Percentiles rank a stretch among this genome's conserved stretches.
These are phyloP conservation scores for Apiospora malaysiana DNA, from an alignment of 2,329 filamentous ascomycete species.

Conservation along the genomic window DNA sequence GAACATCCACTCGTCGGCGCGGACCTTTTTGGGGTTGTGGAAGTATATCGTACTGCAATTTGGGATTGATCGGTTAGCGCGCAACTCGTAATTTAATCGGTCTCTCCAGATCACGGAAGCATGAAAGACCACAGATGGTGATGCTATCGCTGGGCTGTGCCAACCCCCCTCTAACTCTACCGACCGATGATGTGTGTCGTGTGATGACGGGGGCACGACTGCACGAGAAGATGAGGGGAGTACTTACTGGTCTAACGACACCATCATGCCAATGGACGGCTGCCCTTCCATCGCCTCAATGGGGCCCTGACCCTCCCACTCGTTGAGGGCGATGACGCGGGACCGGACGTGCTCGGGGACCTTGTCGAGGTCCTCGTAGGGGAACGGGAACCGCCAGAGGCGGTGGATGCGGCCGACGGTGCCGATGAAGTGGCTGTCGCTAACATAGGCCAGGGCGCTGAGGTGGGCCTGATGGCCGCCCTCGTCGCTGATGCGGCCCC, in stretches of 20 bases:
- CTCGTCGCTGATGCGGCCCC: slow-evolving; percentile 73
- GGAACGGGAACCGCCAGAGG: slow-evolving; percentile 73
- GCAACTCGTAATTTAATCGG: not conserved
- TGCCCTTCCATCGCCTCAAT: slow-evolving; percentile 56
- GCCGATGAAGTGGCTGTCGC: slow-evolving; percentile 91
- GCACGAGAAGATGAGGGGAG: not conserved
- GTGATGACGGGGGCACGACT: slow-evolving; percentile 12
- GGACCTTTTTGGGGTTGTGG: slow-evolving; percentile 63
- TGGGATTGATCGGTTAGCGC: not conserved
- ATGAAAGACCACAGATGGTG: not conserved
- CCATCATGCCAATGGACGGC: slow-evolving; percentile 81
- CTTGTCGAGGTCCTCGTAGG: slow-evolving; percentile 58
- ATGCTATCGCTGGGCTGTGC: not conserved
- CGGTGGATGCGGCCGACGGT: slow-evolving; percentile 83
- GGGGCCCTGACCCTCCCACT: slow-evolving; percentile 51
- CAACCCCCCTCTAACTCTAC: not conserved
- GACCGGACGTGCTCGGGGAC: slow-evolving; percentile 49
- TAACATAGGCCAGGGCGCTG: slow-evolving; percentile 89
- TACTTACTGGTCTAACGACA: slow-evolving; percentile 72
- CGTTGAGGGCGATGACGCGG: slow-evolving; percentile 46
- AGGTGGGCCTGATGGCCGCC: slow-evolving; percentile 84
- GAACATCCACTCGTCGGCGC: slow-evolving; percentile 78
- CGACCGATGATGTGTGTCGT: not conserved
- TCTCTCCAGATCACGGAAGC: not conserved
- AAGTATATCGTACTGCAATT: slow-evolving; percentile 65